Evolutionary conservation across 805 yeast genomes (phyloP), one percentile per base, ranked within the genome.

Genomic region (Sugiyamaella qingdaonensis): DNA sequence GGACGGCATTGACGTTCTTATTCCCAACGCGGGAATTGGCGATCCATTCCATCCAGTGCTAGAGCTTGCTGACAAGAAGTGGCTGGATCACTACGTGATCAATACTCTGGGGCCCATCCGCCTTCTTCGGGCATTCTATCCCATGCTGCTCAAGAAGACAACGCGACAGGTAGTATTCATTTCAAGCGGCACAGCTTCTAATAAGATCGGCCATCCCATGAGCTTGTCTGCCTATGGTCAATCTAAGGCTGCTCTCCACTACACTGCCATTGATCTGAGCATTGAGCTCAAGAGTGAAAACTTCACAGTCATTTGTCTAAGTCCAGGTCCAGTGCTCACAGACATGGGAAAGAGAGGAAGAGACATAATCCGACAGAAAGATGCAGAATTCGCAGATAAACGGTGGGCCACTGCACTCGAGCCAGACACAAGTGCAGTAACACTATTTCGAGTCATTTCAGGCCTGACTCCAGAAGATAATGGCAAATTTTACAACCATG

Each of bases 281-380:
- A 13, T 19, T 32, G 74, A 72, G 49, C 49, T 64, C 33, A 54
- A 51, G 11, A 36, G 44, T 1, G 64, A 67, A 35, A 68, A 63
- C 0, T 69, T 64, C 52, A 65, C 60, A 10, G 62, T 68, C 16
- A 56, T 70, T 19, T 57, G 72, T 10, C 11, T 72, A 11, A 73
- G 71, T 49, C 79, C 79, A 0, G 78, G 78, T 36, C 34, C 64
- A 10, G 76, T 74, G 11, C n/a, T 50, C n/a, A 70, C 72, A 34
- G 76, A 73, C 46, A 66, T 69, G 70, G 68, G 65, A 3, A 52
- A 27, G 2, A 29, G 24, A 19, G 57, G 39, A 10, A 48, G 46
- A 9, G 39, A 44, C 8, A 49, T 46, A 18, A 35, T 50, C 51
- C 27, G 19, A 14, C 19, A 41, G 11, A 42, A 42, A 10, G 27